Base-by-base conservation (phyloP, 352 stramenopile species). In the Pythium apleroticum region DNA sequence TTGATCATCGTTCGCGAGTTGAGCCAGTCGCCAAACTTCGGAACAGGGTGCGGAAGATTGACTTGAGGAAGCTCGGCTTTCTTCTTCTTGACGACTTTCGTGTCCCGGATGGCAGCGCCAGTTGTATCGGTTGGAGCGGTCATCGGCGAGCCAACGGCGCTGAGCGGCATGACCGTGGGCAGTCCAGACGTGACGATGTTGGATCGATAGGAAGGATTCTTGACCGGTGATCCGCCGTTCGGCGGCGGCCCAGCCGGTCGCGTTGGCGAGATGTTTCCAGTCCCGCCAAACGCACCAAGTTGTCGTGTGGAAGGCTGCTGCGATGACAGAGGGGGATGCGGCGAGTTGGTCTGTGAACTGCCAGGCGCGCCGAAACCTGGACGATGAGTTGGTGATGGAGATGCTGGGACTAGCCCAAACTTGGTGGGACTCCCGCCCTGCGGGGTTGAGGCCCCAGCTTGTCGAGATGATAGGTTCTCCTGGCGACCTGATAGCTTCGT, bases 1-100 rank as follows among this genome's bases (percentile, higher is more conserved):
- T 98, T 97, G 43, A 97, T 94, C 84, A 92, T 94, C n/a, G 81
- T 92, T 28, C 85, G 75, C 7, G 82, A 91, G 53, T 91, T 91
- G 45, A 93, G 80, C 85, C 85, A 93, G 53, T 93, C 85, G 15
- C 85, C 85, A 52, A 91, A 93, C 35, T 91, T 93, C 0, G 85
- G 85, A 7, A 73, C 72, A n/a, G 85, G 85, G 22, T 93, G 85
- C 9, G 85, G 85, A 48, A 93, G 52, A 52, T 91, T 91, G 56
- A 77, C 72, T 27, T 88, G 80, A n/a, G 85, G 85, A 1, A 93
- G 69, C 58, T 91, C 79, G 0, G 83, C 85, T 59, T 77, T 84
- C 60, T 93, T 91, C 73, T 91, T 93, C 60, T 93, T 93, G 0
- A 93, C 85, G 4, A 93, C 65, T 46, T 82, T 93, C 0, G 82